phyloP scores from a whole-genome alignment of 129 eudicot species.

The Escallonia rubra region DNA sequence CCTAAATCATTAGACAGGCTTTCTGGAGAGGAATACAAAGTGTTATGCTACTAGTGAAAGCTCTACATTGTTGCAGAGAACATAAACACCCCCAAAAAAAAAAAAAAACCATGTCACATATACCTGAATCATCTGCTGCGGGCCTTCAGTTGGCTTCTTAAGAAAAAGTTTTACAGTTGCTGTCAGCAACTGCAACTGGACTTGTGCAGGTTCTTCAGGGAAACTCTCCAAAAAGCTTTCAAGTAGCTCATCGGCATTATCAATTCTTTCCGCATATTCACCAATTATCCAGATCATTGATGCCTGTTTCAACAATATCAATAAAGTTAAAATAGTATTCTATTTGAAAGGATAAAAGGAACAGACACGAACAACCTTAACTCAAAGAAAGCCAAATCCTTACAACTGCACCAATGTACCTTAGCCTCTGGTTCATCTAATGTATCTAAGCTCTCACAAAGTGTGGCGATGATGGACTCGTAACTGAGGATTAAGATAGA shows the following conservation, averaged over 20 bases:
- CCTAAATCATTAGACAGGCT: too few species aligned
- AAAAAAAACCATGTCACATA: too few species aligned
- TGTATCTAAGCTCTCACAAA: conserved; percentile 97
- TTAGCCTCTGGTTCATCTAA: conserved; percentile 99
- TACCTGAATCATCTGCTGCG: conserved; percentile 99
- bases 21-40: too few species aligned
- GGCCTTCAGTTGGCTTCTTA: conserved; percentile 98
- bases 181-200: conserved; percentile 91
- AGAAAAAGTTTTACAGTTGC: conserved; percentile 97
- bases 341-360: too few species aligned
- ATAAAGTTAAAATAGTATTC: too few species aligned
- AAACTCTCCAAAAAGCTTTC: conserved; percentile 96
- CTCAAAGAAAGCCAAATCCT: neutral
- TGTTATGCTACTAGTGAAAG: too few species aligned
- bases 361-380: too few species aligned
- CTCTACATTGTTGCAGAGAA: too few species aligned
- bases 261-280: conserved; percentile 99
- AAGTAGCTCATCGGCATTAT: conserved; percentile 97
- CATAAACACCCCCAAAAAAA: too few species aligned
- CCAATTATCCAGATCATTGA: conserved; percentile 99
- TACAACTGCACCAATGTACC: conserved; percentile 32
- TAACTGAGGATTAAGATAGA: conserved; percentile 43
- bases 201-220: conserved; percentile 99
- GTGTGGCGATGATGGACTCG: conserved; percentile 98
- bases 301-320: conserved; percentile 37